These are phyloP conservation scores for Rhodotorula taiwanensis DNA, from an alignment of 768 basidiomycete species.

Conservation along the genomic window DNA sequence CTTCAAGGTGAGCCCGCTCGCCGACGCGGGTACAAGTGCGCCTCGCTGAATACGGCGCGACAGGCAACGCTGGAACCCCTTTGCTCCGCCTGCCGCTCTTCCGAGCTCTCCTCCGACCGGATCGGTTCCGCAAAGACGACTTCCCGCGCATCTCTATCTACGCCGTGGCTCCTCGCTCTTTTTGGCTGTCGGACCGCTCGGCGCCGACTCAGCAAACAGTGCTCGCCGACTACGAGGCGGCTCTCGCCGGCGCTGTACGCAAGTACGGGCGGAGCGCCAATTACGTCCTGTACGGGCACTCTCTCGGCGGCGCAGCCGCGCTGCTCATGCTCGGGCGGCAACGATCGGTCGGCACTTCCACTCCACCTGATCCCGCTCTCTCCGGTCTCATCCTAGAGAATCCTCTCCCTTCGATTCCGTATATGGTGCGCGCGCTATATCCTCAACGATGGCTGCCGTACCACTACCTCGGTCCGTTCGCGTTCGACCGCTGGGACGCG, in stretches of 20 bases:
- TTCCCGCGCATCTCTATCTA: conserved; percentile 41
- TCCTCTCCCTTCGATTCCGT: conserved; percentile 51
- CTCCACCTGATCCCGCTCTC: conserved; percentile 8
- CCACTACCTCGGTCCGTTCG: conserved; percentile 50
- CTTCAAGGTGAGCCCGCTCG: too few species aligned
- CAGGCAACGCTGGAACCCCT: conserved; percentile 55
- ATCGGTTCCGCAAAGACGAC: too few species aligned
- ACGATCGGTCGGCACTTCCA: too few species aligned
- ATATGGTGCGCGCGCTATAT: conserved; percentile 52
- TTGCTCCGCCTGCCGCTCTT: conserved; percentile 51
- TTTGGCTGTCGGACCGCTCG: conserved; percentile 50
- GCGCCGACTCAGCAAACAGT: conserved; percentile 48
- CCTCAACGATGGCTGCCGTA: conserved; percentile 53
- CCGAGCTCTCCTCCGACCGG: conserved; percentile 37
- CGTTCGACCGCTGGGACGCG: conserved; percentile 53
- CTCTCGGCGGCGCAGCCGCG: conserved; percentile 51
- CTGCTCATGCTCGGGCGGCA: conserved; percentile 47
- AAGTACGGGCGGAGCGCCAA: neutral
- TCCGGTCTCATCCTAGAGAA: conserved; percentile 52
- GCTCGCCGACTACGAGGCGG: conserved; percentile 47
- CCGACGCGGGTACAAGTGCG: neutral
- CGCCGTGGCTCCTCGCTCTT: conserved; percentile 52
- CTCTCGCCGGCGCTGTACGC: neutral
- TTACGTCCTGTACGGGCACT: conserved; percentile 47
- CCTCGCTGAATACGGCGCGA: neutral